These are phyloP conservation scores for Ophiorrhiza pumila DNA, from an alignment of 257 asterid genomes.

Conservation along the genomic window DNA sequence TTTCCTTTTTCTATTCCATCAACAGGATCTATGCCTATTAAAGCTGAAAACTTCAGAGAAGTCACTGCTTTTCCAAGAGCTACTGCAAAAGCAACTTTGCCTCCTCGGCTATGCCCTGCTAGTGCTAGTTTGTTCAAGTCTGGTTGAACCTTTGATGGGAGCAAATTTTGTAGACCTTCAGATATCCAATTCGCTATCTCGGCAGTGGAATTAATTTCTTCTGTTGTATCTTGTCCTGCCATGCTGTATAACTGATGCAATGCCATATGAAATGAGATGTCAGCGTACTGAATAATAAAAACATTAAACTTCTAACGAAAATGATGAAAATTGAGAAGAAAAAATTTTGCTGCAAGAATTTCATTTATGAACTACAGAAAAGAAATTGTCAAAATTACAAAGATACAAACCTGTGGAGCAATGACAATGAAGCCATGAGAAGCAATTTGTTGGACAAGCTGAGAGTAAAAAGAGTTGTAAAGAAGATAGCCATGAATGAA, in stretches of 20 bases:
- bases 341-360: too few species aligned
- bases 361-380: too few species aligned
- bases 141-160: slow-evolving; percentile 58
- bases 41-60: slow-evolving; percentile 48
- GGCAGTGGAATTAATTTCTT: slow-evolving; percentile 51
- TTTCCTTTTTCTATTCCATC: slow-evolving; percentile 62
- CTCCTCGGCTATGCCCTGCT: slow-evolving; percentile 86
- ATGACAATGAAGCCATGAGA: slow-evolving; percentile 79
- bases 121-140: slow-evolving; percentile 50
- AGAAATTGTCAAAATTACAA: too few species aligned
- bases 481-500: slow-evolving; percentile 83
- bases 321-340: too few species aligned
- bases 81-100: slow-evolving; percentile 67
- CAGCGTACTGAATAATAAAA: not conserved
- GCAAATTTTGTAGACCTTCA: slow-evolving; percentile 36
- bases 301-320: too few species aligned
- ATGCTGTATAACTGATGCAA: slow-evolving; percentile 54
- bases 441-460: slow-evolving; percentile 62
- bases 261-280: not conserved
- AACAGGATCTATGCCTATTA: slow-evolving; percentile 81
- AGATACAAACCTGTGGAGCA: slow-evolving; percentile 64
- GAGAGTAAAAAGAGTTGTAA: slow-evolving; percentile 75
- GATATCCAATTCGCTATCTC: slow-evolving; percentile 61
- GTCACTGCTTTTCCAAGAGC: slow-evolving; percentile 35
- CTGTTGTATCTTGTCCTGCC: slow-evolving; percentile 60